Base-by-base conservation (phyloP, 2,329 filamentous ascomycete species). In the Calonectria crousiana region DNA sequence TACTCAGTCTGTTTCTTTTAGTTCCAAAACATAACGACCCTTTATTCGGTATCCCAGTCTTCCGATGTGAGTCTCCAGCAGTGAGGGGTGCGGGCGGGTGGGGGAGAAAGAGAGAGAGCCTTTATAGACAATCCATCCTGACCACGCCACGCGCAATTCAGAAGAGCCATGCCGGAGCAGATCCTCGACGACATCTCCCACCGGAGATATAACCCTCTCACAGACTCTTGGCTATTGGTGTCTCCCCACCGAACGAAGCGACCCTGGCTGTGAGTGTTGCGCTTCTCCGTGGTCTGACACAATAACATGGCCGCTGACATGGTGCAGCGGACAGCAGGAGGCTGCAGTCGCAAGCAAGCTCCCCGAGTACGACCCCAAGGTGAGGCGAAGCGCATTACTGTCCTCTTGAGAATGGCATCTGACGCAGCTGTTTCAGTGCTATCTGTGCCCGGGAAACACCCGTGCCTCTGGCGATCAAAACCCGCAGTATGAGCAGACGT, bases 181-280 rank as follows among this genome's bases (percentile, higher is more conserved):
- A 92, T 96, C 65, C 92, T 99, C 66, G 93, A 98, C 88, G 96
- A 99, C 84, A 98, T 99, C 81, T 98, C 97, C 52, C 97, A 99
- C 84, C 91, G 97, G 81, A 93, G 97, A 84, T 98, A 94, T 85
- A 99, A 99, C 84, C 95, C 95, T 68, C 89, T 99, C 75, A 93
- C 95, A 78, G 95, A 95, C 75, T 95, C 94, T 75, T 98, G 96
- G 94, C 90, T 99, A 74, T 91, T 99, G 47, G 97, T 99, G 18
- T 98, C 97, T 20, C 97, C 97, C 75, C 97, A 99, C 85, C 90
- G 97, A 70, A 98, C 96, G 68, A 98, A 98, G 90, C 91, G 97
- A 77, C 97, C 97, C 82, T 99, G 97, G 97, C 97, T 98, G 95
- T 98, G 88, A 91, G 94, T 88, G 23, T 34, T 28, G 64, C 30